Evolutionary conservation across 1,284 basidiomycete species (phyloP).

Genomic region (Moniliella sp.): DNA sequence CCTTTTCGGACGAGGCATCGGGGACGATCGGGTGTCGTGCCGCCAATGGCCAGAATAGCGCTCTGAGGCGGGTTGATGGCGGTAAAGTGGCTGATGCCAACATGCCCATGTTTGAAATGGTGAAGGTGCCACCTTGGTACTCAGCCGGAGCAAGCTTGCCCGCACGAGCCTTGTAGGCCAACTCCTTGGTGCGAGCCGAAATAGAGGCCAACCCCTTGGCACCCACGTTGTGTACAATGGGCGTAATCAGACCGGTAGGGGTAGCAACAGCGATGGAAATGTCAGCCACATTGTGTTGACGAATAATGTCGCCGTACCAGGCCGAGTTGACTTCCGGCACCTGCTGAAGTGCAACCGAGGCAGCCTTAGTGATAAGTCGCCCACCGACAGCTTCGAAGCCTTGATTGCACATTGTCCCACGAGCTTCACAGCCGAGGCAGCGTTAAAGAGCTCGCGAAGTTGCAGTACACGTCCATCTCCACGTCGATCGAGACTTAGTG

Average conservation of each 20-base stretch:
- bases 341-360: too few relatives aligned
- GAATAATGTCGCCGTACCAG: conserved; percentile 84
- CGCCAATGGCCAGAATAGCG: conserved; percentile 85
- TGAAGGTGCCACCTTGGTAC: conserved; percentile 94
- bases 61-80: conserved; percentile 97
- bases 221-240: conserved; percentile 82
- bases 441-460: conserved; percentile 84
- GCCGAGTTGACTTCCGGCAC: conserved; percentile 95
- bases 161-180: conserved; percentile 83
- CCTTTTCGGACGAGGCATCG: too few relatives aligned
- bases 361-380: conserved; percentile 93
- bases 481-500: conserved; percentile 88
- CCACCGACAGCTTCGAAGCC: conserved; percentile 70
- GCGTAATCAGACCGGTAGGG: conserved; percentile 83
- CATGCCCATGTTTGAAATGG: conserved; percentile 98
- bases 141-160: conserved; percentile 85
- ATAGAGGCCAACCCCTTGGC: conserved; percentile 80
- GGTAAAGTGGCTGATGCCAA: conserved; percentile 74
- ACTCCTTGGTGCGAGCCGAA: conserved; percentile 68
- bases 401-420: conserved; percentile 41
- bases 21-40: conserved; percentile 68
- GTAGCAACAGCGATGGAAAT: conserved; percentile 94
- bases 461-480: conserved; percentile 91
- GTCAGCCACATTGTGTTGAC: conserved; percentile 90
- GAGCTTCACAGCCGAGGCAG: conserved; percentile 34